Conservation (phyloP, 139 green algal species). For the Chlorella sp. region DNA sequence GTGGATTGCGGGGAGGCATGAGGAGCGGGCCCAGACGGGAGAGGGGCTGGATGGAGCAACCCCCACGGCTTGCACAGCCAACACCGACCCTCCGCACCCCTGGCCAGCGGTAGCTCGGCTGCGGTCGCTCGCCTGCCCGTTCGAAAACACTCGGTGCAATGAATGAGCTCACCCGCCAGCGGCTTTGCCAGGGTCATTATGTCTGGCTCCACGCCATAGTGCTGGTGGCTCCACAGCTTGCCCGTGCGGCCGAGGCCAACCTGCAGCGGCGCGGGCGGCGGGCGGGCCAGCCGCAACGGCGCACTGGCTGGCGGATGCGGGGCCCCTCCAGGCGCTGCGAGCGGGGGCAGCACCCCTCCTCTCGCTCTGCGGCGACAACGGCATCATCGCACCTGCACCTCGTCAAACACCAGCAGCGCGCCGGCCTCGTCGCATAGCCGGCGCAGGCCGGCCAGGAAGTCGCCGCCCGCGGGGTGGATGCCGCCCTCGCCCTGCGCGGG, state of each 20-base stretch:
- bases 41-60: no score
- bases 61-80: no score
- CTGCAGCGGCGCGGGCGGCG: neutral
- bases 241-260: slow-evolving; percentile 83
- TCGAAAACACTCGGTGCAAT: no score
- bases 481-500: slow-evolving; percentile 93
- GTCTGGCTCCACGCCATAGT: slow-evolving; percentile 91
- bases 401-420: slow-evolving; percentile 96
- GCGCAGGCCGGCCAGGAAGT: slow-evolving; percentile 84
- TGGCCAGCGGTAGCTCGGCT: no score
- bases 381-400: slow-evolving; percentile 75
- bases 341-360: neutral
- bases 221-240: slow-evolving; percentile 91
- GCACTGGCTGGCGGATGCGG: neutral
- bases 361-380: no score
- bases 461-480: slow-evolving; percentile 59
- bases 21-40: no score
- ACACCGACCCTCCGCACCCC: no score
- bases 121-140: no score
- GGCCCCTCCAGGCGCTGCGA: neutral
- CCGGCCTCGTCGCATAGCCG: slow-evolving; percentile 92
- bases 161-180: slow-evolving; percentile 82
- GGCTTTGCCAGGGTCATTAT: slow-evolving; percentile 98
- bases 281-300: neutral
- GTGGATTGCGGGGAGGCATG: no score